These are phyloP conservation scores for Suillus cothurnatus DNA, from an alignment of 768 basidiomycete genomes.

Conservation along the genomic window DNA sequence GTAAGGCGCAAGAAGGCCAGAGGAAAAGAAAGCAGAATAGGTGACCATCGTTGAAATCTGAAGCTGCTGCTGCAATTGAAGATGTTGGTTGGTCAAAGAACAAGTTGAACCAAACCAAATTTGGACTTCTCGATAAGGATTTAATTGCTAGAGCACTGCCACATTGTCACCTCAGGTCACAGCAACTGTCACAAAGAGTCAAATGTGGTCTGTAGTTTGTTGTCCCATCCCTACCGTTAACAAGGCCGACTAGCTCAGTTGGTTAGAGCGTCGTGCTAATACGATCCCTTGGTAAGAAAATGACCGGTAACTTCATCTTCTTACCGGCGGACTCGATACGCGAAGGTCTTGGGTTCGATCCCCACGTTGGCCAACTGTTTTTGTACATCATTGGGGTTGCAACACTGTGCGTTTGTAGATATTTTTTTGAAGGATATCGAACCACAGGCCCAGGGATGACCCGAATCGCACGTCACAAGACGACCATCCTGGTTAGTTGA, in stretches of 20 bases:
- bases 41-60: slow-evolving; percentile 35
- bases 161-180: neutral
- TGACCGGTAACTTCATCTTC: neutral
- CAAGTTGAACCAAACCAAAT: slow-evolving; percentile 21
- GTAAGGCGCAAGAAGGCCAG: slow-evolving; percentile 62
- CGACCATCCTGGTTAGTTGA: too few relatives aligned
- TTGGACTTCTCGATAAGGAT: neutral
- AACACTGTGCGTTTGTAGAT: neutral
- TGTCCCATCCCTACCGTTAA: too few relatives aligned
- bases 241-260: slow-evolving; percentile 87
- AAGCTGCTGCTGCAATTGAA: neutral
- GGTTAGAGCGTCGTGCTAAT: slow-evolving; percentile 91
- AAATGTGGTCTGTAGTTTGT: too few relatives aligned
- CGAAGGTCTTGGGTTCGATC: slow-evolving; percentile 74
- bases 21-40: slow-evolving; percentile 73
- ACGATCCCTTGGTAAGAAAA: neutral
- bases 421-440: neutral
- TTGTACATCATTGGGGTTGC: neutral
- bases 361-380: slow-evolving; percentile 57
- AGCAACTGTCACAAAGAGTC: too few relatives aligned
- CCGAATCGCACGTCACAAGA: too few relatives aligned
- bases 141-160: neutral
- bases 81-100: slow-evolving; percentile 4
- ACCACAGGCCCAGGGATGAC: neutral
- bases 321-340: slow-evolving; percentile 30